Evolutionary conservation across 2,329 filamentous ascomycete genomes (phyloP).

Genomic region (Penicillium sp.): DNA sequence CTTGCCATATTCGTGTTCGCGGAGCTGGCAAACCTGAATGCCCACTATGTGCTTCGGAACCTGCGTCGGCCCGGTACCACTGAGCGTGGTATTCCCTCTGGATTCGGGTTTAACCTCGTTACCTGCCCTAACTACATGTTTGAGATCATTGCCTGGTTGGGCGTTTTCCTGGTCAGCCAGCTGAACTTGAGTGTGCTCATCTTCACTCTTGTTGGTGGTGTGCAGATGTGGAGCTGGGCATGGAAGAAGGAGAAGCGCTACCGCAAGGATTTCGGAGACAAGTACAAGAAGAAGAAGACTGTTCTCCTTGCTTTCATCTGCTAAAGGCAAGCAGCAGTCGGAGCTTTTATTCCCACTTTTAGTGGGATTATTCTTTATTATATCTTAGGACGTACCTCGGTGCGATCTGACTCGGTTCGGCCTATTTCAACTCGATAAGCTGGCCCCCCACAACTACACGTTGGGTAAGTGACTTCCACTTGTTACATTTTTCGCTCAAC

Average conservation of each 20-base stretch:
- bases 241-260: slow-evolving; percentile 90
- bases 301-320: slow-evolving; percentile 77
- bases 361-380: background rate
- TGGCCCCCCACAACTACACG: slow-evolving; percentile 72
- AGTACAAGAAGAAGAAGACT: slow-evolving; percentile 92
- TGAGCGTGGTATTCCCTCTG: slow-evolving; percentile 82
- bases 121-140: slow-evolving; percentile 99
- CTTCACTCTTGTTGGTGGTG: slow-evolving; percentile 71
- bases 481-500: slow-evolving; percentile 19
- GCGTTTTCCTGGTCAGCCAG: slow-evolving; percentile 75
- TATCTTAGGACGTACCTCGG: background rate
- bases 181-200: slow-evolving; percentile 71
- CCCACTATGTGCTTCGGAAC: slow-evolving; percentile 75
- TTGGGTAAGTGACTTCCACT: slow-evolving; percentile 62
- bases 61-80: slow-evolving; percentile 78
- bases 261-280: slow-evolving; percentile 84
- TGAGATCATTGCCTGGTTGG: slow-evolving; percentile 82
- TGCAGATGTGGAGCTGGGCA: slow-evolving; percentile 85
- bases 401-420: background rate
- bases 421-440: slow-evolving; percentile 24
- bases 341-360: background rate
- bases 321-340: slow-evolving; percentile 40
- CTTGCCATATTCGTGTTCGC: slow-evolving; percentile 72
- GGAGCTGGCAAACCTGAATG: slow-evolving; percentile 76
- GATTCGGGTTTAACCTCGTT: slow-evolving; percentile 80